phyloP scores from a whole-genome alignment of 1,284 basidiomycete genomes.

The Anthracocystis panici-leucophaei region DNA sequence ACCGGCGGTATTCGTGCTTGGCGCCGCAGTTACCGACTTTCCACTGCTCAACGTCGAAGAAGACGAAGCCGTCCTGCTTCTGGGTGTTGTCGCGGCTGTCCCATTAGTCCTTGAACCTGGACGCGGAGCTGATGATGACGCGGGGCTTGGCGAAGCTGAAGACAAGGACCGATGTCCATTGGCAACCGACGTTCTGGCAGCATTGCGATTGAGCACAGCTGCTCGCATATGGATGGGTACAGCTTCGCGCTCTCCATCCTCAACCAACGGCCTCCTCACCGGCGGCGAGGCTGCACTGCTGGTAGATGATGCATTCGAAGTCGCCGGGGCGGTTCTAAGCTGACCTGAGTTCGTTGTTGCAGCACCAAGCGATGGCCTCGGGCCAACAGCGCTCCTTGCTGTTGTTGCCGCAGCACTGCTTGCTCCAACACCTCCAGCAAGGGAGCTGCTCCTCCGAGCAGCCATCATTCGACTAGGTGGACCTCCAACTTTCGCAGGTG shows the following conservation, averaged over 20 bases:
- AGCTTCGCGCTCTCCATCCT: constrained; percentile 54
- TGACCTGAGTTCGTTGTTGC: constrained; percentile 5
- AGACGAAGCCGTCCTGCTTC: not conserved
- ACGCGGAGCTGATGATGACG: constrained; percentile 6
- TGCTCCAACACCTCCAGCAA: constrained; percentile 3
- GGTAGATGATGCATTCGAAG: constrained; percentile 8
- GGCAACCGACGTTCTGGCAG: constrained; percentile 46
- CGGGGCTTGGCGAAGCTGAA: constrained; percentile 21
- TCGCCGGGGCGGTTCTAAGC: constrained; percentile 7
- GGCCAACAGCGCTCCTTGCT: not conserved
- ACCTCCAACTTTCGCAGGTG: not conserved
- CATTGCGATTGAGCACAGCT: constrained; percentile 62
- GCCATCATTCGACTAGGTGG: constrained; percentile 20
- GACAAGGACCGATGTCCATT: constrained; percentile 43
- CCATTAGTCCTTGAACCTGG: not conserved
- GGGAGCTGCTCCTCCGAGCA: constrained; percentile 11
- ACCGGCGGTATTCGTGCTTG: not conserved
- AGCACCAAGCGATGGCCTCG: constrained; percentile 12
- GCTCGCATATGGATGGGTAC: constrained; percentile 61
- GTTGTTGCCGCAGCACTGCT: not conserved
- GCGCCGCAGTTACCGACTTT: not conserved
- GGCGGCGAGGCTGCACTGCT: constrained; percentile 3
- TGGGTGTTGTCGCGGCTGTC: not conserved
- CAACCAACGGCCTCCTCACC: not conserved
- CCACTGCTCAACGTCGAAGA: not conserved